Evolutionary conservation across 139 green algal species (phyloP).

Genomic region (Closterium sp.): DNA sequence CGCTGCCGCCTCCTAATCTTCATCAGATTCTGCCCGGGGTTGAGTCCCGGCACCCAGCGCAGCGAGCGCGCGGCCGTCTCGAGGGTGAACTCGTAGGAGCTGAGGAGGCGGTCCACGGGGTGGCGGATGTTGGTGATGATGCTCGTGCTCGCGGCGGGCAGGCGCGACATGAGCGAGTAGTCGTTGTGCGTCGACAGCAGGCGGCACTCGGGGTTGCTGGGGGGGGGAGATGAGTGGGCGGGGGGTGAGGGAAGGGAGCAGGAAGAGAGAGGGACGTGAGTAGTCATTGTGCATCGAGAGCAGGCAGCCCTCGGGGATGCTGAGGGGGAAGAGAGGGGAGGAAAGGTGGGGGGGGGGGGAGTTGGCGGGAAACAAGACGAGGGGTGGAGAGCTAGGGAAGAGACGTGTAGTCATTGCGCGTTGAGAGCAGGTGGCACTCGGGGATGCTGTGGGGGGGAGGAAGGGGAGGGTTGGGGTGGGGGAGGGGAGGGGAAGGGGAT

Average conservation of each 20-base stretch:
- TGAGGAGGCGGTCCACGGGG: slow-evolving; percentile 78
- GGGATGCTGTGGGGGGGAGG: neutral
- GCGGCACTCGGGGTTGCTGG: slow-evolving; percentile 60
- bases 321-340: neutral
- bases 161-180: slow-evolving; percentile 68
- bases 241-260: neutral
- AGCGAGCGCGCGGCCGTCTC: slow-evolving; percentile 22
- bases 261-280: neutral
- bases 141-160: slow-evolving; percentile 18
- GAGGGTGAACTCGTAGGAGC: slow-evolving; percentile 83
- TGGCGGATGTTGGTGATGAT: slow-evolving; percentile 66
- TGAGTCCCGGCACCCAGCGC: neutral
- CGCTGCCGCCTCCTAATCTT: neutral
- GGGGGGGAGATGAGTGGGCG: neutral
- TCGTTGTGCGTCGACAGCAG: slow-evolving; percentile 87
- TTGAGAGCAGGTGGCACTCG: neutral
- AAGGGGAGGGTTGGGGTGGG: neutral
- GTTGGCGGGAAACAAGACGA: neutral
- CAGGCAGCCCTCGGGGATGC: neutral
- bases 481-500: neutral
- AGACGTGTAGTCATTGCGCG: neutral
- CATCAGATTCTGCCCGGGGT: neutral
- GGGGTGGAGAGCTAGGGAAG: neutral
- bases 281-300: neutral
- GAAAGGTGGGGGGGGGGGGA: neutral